A percentile compares a stretch with the other conserved stretches of the same genome.
phyloP scores from a whole-genome alignment of 2,329 filamentous ascomycete species.

The Calonectria pseudoturangicola region DNA sequence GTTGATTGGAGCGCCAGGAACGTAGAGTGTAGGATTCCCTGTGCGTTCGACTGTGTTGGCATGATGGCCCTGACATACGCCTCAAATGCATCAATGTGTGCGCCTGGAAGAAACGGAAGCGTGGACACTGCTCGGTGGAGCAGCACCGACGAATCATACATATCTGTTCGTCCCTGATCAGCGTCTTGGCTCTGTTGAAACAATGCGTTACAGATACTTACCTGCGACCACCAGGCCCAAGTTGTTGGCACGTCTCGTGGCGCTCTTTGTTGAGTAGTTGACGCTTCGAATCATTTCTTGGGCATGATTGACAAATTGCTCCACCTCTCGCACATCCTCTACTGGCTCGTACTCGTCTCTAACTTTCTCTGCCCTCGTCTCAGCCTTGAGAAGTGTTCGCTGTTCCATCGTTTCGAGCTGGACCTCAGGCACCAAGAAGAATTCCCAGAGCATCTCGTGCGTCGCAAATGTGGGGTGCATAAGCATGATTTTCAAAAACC shows the following conservation, averaged over 20 bases:
- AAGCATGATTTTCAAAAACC: conserved; percentile 90
- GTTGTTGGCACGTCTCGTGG: conserved; percentile 86
- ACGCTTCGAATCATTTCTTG: conserved; percentile 91
- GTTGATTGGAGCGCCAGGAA: conserved; percentile 89
- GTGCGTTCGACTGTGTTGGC: conserved; percentile 83
- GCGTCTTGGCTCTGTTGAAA: conserved; percentile 41
- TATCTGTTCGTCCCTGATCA: conserved; percentile 69
- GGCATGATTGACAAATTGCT: conserved; percentile 93
- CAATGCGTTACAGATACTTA: conserved; percentile 59
- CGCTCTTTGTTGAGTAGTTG: conserved; percentile 87
- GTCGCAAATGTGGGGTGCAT: conserved; percentile 94
- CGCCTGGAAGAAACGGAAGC: conserved; percentile 79
- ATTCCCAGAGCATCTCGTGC: conserved; percentile 99
- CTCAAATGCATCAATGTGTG: conserved; percentile 82
- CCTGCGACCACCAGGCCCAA: conserved; percentile 79
- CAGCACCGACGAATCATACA: conserved; percentile 78
- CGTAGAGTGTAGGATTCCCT: conserved; percentile 82
- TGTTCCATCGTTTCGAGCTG: conserved; percentile 93
- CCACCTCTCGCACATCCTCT: conserved; percentile 89
- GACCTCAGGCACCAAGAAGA: conserved; percentile 96
- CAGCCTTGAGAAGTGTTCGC: conserved; percentile 89
- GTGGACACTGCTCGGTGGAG: conserved; percentile 71
- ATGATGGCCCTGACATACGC: conserved; percentile 80
- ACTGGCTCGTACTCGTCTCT: conserved; percentile 92
- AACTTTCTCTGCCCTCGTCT: conserved; percentile 87